A percentile compares a stretch with the other conserved stretches of the same genome.
Conservation (phyloP, 768 basidiomycete species). For the Pleurotus giganteus region DNA sequence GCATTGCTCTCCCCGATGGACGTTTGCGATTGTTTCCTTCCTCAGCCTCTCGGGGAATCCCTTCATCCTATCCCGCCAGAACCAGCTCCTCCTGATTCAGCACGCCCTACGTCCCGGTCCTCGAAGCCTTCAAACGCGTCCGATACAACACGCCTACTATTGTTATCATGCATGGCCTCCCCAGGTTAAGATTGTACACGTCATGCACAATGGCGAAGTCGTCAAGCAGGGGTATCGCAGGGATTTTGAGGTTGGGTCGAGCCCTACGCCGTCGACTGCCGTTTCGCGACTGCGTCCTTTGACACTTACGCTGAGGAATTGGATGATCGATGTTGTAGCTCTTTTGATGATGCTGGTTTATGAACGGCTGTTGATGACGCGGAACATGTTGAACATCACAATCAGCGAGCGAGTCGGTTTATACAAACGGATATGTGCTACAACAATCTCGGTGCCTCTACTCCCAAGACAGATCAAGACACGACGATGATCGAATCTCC, state of each 20-base stretch:
- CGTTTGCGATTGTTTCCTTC: constrained; percentile 72
- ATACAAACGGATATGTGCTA: constrained; percentile 30
- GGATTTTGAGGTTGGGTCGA: constrained; percentile 59
- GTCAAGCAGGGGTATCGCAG: constrained; percentile 85
- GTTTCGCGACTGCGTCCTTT: constrained; percentile 26
- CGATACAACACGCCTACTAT: constrained; percentile 80
- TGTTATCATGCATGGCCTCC: constrained; percentile 94
- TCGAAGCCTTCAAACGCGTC: constrained; percentile 67
- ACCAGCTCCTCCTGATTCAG: constrained; percentile 11
- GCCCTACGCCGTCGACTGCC: constrained; percentile 11
- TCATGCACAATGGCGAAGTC: constrained; percentile 76
- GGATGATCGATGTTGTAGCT: constrained; percentile 82
- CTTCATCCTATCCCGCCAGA: constrained; percentile 1
- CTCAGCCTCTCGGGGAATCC: constrained; percentile 53
- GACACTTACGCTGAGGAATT: constrained; percentile 68
- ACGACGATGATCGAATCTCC: constrained; percentile 12
- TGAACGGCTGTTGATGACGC: constrained; percentile 9
- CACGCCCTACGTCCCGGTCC: constrained; percentile 82
- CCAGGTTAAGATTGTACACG: constrained; percentile 86
- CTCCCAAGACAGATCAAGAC: not conserved
- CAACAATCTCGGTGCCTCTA: not conserved
- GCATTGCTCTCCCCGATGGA: constrained; percentile 80
- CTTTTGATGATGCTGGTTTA: constrained; percentile 46
- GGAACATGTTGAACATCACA: constrained; percentile 20
- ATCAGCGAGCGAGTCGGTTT: constrained; percentile 24